These are phyloP conservation scores for Davidsoniella virescens DNA, from an alignment of 2,329 filamentous ascomycete species.

Conservation along the genomic window DNA sequence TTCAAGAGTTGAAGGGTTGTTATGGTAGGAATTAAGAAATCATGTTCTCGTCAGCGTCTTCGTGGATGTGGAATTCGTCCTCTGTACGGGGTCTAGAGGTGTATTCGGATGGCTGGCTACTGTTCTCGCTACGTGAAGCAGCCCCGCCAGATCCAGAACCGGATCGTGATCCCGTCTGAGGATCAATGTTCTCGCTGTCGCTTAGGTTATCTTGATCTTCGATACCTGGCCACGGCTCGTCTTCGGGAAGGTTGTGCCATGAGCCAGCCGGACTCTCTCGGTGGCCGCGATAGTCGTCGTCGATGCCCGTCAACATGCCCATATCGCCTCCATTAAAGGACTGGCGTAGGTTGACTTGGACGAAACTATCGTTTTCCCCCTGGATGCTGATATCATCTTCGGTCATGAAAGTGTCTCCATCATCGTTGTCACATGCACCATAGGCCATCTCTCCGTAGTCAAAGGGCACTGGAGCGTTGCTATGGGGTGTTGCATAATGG, in stretches of 20 bases:
- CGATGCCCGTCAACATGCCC: neutral
- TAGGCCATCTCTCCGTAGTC: slow-evolving; percentile 5
- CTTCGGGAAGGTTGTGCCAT: slow-evolving; percentile 27
- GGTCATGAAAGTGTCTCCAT: slow-evolving; percentile 21
- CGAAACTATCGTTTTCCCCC: slow-evolving; percentile 18
- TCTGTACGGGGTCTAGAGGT: slow-evolving; percentile 31
- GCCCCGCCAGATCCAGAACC: neutral
- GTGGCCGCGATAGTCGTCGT: slow-evolving; percentile 14
- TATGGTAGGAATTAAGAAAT: slow-evolving; percentile 5
- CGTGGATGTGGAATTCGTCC: slow-evolving; percentile 25
- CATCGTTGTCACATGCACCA: slow-evolving; percentile 13
- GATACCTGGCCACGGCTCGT: slow-evolving; percentile 41
- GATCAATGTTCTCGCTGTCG: slow-evolving; percentile 37
- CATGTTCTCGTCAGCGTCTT: slow-evolving; percentile 19
- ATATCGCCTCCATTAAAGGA: slow-evolving; percentile 7
- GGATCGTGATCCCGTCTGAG: slow-evolving; percentile 14
- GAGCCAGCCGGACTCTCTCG: neutral
- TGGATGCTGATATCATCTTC: slow-evolving; percentile 19
- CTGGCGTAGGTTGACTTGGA: slow-evolving; percentile 16
- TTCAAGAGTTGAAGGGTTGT: no score
- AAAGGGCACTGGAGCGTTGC: slow-evolving; percentile 34
- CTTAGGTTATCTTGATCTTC: slow-evolving; percentile 28
- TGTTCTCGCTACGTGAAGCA: slow-evolving; percentile 17
- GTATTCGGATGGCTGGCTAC: slow-evolving; percentile 40
- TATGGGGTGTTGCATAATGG: slow-evolving; percentile 62